Conservation (phyloP, 2,329 filamentous ascomycete species). For the Juglanconis sp. region DNA sequence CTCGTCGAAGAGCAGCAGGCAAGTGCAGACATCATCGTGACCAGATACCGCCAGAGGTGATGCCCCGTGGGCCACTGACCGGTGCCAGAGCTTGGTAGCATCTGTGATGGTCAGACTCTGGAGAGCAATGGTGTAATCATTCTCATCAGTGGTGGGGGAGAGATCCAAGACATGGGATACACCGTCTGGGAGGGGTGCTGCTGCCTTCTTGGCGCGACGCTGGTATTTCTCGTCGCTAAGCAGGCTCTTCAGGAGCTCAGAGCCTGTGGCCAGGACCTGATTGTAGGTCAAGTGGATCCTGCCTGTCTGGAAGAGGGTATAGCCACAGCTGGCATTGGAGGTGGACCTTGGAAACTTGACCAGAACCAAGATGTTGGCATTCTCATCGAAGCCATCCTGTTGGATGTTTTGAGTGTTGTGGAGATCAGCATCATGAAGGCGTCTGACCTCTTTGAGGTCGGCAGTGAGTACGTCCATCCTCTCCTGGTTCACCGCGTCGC, state of each 20-base stretch:
- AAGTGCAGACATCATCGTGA: slow-evolving; percentile 16
- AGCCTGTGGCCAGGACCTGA: slow-evolving; percentile 9
- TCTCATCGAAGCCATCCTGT: background rate
- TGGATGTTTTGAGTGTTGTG: background rate
- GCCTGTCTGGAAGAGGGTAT: background rate
- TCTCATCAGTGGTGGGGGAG: slow-evolving; percentile 12
- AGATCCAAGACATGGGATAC: slow-evolving; percentile 14
- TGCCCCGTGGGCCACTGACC: slow-evolving; percentile 1
- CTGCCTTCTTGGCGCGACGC: slow-evolving; percentile 2
- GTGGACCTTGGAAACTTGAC: slow-evolving; percentile 4
- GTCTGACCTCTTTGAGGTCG: background rate
- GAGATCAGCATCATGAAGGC: slow-evolving; percentile 11
- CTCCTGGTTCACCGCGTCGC: background rate
- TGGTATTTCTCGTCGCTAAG: slow-evolving; percentile 11
- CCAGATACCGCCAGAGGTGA: slow-evolving; percentile 2
- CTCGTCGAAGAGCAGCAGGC: background rate
- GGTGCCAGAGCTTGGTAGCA: slow-evolving; percentile 16
- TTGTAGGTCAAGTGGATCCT: slow-evolving; percentile 4
- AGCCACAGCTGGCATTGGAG: background rate
- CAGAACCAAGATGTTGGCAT: slow-evolving; percentile 1
- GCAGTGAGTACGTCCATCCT: background rate
- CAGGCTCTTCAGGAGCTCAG: background rate
- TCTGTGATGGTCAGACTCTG: slow-evolving; percentile 4
- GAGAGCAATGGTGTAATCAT: slow-evolving; percentile 10
- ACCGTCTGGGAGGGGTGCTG: background rate